A percentile compares a stretch with the other conserved stretches of the same genome.
Evolutionary conservation across 371 early-diverging fungal genomes (phyloP).

Genomic region (Nosema granulosis): DNA sequence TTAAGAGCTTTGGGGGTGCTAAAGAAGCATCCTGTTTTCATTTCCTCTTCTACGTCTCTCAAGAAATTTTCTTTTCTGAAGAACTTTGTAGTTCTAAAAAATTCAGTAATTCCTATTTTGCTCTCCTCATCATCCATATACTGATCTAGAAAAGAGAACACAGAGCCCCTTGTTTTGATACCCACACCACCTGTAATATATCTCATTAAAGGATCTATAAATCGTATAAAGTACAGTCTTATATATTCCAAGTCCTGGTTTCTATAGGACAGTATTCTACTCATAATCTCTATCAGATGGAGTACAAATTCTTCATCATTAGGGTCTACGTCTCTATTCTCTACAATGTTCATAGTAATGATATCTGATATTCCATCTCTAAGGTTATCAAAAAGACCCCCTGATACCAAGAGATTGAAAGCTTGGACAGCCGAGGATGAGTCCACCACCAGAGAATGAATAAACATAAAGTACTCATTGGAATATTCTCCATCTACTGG

Average conservation of each 20-base stretch:
- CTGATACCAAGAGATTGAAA: slow-evolving; percentile 21
- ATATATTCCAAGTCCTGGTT: slow-evolving; percentile 11
- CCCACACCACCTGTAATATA: slow-evolving; percentile 4
- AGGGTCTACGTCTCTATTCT: slow-evolving; percentile 39
- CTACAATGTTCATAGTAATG: not conserved
- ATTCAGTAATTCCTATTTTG: slow-evolving; percentile 21
- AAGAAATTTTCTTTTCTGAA: slow-evolving; percentile 41
- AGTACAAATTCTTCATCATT: slow-evolving; percentile 46
- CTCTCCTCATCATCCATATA: slow-evolving; percentile 49
- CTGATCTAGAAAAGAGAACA: slow-evolving; percentile 44
- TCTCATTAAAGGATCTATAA: slow-evolving; percentile 46
- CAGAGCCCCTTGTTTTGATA: slow-evolving; percentile 28
- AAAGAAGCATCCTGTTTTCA: slow-evolving; percentile 15
- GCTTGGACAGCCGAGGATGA: slow-evolving; percentile 19
- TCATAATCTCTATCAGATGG: slow-evolving; percentile 42
- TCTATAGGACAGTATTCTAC: slow-evolving; percentile 32
- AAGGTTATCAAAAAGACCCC: slow-evolving; percentile 33
- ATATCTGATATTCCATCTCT: slow-evolving; percentile 40
- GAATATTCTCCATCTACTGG: slow-evolving; percentile 13
- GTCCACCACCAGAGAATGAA: slow-evolving; percentile 51
- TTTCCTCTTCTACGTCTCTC: slow-evolving; percentile 33
- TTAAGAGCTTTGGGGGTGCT: slow-evolving; percentile 34
- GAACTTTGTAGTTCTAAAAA: slow-evolving; percentile 22
- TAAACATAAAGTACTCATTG: slow-evolving; percentile 53
- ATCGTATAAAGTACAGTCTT: slow-evolving; percentile 42